phyloP scores from a whole-genome alignment of 306 rosid species.

The Macrotyloma uniflorum region DNA sequence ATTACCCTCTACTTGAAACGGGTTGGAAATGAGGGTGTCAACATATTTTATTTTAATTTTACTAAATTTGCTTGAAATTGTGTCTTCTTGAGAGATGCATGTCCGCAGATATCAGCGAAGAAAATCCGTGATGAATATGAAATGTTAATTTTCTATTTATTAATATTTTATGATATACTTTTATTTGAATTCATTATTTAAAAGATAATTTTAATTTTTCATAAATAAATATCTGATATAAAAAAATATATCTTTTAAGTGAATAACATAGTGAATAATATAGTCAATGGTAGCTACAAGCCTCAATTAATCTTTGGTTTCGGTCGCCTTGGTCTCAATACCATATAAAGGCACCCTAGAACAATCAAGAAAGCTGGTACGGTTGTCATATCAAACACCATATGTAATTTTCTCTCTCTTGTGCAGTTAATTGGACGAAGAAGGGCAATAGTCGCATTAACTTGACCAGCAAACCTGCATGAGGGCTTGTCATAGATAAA shows the following conservation, averaged over 20 bases:
- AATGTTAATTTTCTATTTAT: too few species aligned
- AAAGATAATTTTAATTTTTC: too few species aligned
- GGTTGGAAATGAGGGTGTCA: neutral
- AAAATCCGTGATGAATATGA: too few species aligned
- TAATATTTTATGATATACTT: too few species aligned
- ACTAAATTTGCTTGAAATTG: neutral
- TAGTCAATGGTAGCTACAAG: slow-evolving; percentile 19
- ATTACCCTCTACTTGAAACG: neutral
- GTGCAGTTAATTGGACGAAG: slow-evolving; percentile 96
- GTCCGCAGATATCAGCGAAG: too few species aligned
- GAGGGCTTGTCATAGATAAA: neutral
- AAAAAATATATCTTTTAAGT: too few species aligned
- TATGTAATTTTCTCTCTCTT: slow-evolving; percentile 72
- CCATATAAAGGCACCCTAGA: slow-evolving; percentile 69
- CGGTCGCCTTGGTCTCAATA: slow-evolving; percentile 80
- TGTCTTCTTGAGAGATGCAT: too few species aligned
- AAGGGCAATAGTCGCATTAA: slow-evolving; percentile 72
- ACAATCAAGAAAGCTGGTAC: slow-evolving; percentile 84
- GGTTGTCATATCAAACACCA: slow-evolving; percentile 77
- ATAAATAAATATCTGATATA: too few species aligned
- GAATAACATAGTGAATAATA: too few species aligned
- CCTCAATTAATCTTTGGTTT: slow-evolving; percentile 89
- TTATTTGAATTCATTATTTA: too few species aligned
- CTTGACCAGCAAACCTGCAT: slow-evolving; percentile 76
- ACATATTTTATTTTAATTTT: neutral